Base-by-base conservation (phyloP, 441 rosid genomes). In the Gossypium armourianum region DNA sequence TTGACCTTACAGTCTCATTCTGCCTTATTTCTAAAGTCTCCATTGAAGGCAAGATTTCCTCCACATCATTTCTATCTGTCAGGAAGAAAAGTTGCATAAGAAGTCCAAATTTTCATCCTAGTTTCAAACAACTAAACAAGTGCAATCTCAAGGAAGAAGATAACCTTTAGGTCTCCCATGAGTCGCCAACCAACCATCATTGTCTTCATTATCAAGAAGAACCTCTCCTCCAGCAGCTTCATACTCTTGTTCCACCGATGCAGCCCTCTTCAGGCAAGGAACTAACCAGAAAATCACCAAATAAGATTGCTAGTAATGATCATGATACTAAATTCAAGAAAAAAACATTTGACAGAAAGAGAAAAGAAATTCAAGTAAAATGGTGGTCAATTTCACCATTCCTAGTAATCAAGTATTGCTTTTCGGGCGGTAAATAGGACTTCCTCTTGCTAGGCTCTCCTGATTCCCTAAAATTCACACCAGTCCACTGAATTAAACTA, bases 181-280 rank as follows among this genome's bases (percentile, higher is more conserved):
- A 40, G 99, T 94, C 0, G 99, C 99, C 54, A 90, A 79, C 99
- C 97, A 94, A 72, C 97, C 99, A 77, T 94, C 97, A 78, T 89
- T 82, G 71, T 94, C 97, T 82, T 94, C 97, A 81, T 88, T 82
- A 75, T 94, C 99, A 72, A 92, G 88, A 70, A 90, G 81, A 78
- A 94, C 83, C 83, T 94, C 97, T 55, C 97, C 99, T 76, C 99
- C 96, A 29, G 93, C 88, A 77, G 96, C 96, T 81, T 89, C 96
- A 62, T 94, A 94, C 59, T 94, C 99, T 78, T 92, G 96, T 67
- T 85, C 99, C 40, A 94, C 80, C 23, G 93, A 90, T 53, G 93
- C 97, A 80, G 93, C 99, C 83, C 99, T 84, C 76, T 91, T 81
- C 62, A 92, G 83, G 73, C 99, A 94, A 59, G 99, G 97, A 69